Evolutionary conservation across 2,329 filamentous ascomycete genomes (phyloP), one percentile per base, ranked within the genome.

Genomic region (Colletotrichum lindemuthianum): DNA sequence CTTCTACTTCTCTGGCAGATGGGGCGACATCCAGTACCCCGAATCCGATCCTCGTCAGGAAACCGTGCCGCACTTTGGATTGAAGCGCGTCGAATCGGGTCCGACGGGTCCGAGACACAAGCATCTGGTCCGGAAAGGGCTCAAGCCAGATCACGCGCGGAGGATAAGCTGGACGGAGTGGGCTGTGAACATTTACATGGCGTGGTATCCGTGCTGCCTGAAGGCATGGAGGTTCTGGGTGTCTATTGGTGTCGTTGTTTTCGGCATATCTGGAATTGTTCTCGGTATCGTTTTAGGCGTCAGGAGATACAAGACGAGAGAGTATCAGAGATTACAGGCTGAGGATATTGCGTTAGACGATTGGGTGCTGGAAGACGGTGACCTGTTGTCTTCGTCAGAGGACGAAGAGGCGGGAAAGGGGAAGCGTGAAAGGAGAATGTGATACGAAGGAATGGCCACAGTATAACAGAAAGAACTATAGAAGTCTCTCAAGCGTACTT

Each of bases 291-390:
- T 70, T 11, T 2, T 69, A 6, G 45, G 34, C 2, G 10, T 66
- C 3, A 66, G 58, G 60, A 69, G 48, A 12, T 59, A 45, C 34
- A 66, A 54, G 13, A 60, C 48, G 6, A 54, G 57, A n/a, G 55
- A 50, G 2, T 74, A 74, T 44, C 70, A 32, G 2, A 71, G 57
- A 36, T 12, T 74, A 12, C 66, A 52, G 11, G 61, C 10, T 2
- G 70, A 72, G 4, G 71, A 73, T 47, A 72, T 74, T 41, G 57
- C 43, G 12, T 53, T 74, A 63, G 68, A 73, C 4, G 83, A 85
- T 16, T 88, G 68, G 0, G 48, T 16, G 2, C 16, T 64, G 11
- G 63, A 66, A 12, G 63, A 64, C 6, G 63, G 54, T 2, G 36
- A 50, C 3, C 11, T 65, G 13, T 12, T 65, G 2, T 52, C 61